Conservation (phyloP, 345 rosid genomes). For the Cardamine resedifolia region DNA sequence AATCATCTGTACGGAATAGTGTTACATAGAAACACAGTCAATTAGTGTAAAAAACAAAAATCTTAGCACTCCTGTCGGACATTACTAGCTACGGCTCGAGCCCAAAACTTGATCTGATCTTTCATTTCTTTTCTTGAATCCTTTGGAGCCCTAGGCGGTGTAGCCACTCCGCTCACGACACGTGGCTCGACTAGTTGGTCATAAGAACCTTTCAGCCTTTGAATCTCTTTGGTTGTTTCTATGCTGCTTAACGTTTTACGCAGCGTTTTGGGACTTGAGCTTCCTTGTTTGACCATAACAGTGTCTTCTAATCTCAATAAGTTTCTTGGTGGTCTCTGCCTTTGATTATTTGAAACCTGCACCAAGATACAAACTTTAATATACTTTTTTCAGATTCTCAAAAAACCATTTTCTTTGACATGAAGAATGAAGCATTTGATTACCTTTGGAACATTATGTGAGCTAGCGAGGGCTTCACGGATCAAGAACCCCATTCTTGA, state of each 20-base stretch:
- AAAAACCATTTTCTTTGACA: neutral
- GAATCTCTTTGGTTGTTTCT: slow-evolving; percentile 52
- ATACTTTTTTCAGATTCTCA: neutral
- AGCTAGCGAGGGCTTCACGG: slow-evolving; percentile 49
- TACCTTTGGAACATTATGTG: slow-evolving; percentile 46
- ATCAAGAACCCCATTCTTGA: slow-evolving; percentile 62
- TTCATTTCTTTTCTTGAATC: slow-evolving; percentile 54
- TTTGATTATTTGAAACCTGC: slow-evolving; percentile 25
- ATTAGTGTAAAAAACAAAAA: slow-evolving; percentile 11
- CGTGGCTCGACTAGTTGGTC: slow-evolving; percentile 42
- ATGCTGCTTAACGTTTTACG: slow-evolving; percentile 52
- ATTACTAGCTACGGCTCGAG: slow-evolving; percentile 65
- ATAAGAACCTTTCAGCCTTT: slow-evolving; percentile 50
- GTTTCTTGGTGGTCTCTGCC: slow-evolving; percentile 44
- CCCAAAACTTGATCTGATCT: slow-evolving; percentile 69
- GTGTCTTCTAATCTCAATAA: slow-evolving; percentile 37
- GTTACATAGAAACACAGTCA: slow-evolving; percentile 1
- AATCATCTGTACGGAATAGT: slow-evolving; percentile 27
- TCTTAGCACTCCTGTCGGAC: slow-evolving; percentile 51
- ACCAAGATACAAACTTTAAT: neutral
- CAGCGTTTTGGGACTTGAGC: slow-evolving; percentile 31
- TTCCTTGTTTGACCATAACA: slow-evolving; percentile 33
- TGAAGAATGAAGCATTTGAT: neutral
- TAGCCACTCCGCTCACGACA: slow-evolving; percentile 33
- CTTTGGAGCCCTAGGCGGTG: slow-evolving; percentile 43